Base-by-base conservation (phyloP, 2,329 filamentous ascomycete species). In the Blastomyces emzantsi region DNA sequence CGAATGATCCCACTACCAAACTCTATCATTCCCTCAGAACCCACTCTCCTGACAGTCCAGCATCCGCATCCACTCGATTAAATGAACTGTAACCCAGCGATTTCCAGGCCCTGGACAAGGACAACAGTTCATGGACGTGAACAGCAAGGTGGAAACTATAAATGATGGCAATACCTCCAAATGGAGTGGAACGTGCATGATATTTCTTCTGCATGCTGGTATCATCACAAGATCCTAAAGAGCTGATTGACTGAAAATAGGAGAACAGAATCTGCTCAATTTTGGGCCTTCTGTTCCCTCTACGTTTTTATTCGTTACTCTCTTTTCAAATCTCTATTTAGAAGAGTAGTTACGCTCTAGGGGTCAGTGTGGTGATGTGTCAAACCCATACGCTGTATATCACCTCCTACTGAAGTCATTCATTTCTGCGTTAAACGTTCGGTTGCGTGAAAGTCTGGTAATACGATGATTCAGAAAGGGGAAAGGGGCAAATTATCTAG, bases 221-320 rank as follows among this genome's bases (percentile, higher is more conserved):
- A 43, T 25, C 43, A 17, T 59, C 36, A 59, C 41, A 11, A 33
- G 8, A 30, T 7, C 56, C 22, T n/a, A 30, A 59, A 59, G 36
- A 25, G 36, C 39, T 59, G 56, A 59, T 59, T 59, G 56, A 59
- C 25, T 47, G 36, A 57, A 59, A 58, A 59, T 45, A 59, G n/a
- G 39, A 22, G 39, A 45, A 30, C 25, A 41, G 9, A 11, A 11
- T 41, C 15, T 28, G 6, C 56, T 43, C 56, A 59, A 59, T 30
- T 59, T 59, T 59, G 56, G 3, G 56, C 39, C 22, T 43, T 41
- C 22, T 15, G n/a, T 22, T 59, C 25, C 39, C 28, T 28, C 15
- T 25, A 45, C 39, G 17, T 59, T 25, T 11, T 59, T 59, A 17
- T 41, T 45, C 8, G 25, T 25, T 41, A n/a, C n/a, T 43, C 17